Evolutionary conservation across 164 flowering plant genomes (phyloP).

Genomic region (Litsea cubeba): DNA sequence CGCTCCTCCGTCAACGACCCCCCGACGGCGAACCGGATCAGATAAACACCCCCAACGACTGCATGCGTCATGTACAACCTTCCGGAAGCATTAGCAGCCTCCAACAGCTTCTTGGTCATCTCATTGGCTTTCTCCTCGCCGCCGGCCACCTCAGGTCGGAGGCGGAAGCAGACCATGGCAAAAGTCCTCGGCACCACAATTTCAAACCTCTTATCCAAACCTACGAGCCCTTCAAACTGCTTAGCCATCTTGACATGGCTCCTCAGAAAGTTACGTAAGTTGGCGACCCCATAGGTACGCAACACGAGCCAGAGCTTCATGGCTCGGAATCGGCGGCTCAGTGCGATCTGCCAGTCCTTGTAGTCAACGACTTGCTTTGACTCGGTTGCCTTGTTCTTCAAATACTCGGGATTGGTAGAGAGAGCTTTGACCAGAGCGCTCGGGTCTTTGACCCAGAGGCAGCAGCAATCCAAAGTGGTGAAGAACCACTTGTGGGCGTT

Average conservation of each 20-base stretch:
- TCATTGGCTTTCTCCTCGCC: slow-evolving; percentile 20
- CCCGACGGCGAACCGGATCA: slow-evolving; percentile 17
- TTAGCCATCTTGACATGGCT: slow-evolving; percentile 57
- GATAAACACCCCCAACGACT: slow-evolving; percentile 17
- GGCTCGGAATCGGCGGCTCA: slow-evolving; percentile 55
- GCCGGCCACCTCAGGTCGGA: slow-evolving; percentile 13
- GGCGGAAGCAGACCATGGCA: slow-evolving; percentile 53
- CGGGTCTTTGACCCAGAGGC: slow-evolving; percentile 67
- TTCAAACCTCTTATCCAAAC: slow-evolving; percentile 52
- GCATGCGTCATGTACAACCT: slow-evolving; percentile 17
- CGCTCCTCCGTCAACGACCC: slow-evolving; percentile 16
- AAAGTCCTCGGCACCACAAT: slow-evolving; percentile 51
- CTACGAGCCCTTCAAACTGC: slow-evolving; percentile 41
- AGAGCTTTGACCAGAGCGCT: slow-evolving; percentile 36
- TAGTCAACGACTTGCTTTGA: slow-evolving; percentile 54
- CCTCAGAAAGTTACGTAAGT: slow-evolving; percentile 38
- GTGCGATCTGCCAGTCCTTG: slow-evolving; percentile 73
- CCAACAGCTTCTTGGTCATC: slow-evolving; percentile 15
- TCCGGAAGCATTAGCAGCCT: slow-evolving; percentile 14
- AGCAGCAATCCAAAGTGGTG: slow-evolving; percentile 58
- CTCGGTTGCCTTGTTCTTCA: slow-evolving; percentile 50
- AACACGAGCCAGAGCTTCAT: slow-evolving; percentile 70
- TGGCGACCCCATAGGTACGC: slow-evolving; percentile 49
- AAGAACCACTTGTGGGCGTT: slow-evolving; percentile 82
- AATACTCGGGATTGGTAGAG: slow-evolving; percentile 55